Evolutionary conservation across 1,139 yeast species (phyloP).

Genomic region (Yamadazyma triangularis): DNA sequence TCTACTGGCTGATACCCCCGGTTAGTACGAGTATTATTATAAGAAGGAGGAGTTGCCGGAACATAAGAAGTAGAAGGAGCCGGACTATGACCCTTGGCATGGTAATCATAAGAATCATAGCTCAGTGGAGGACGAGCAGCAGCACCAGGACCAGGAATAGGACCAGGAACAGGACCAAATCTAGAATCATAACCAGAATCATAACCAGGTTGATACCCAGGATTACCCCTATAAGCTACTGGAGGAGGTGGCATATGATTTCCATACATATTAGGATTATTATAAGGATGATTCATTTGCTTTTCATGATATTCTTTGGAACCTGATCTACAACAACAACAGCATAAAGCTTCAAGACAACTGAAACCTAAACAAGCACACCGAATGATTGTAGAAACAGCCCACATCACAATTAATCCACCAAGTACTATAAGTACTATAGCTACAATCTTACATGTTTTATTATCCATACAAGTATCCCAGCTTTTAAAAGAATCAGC

Average conservation of each 20-base stretch:
- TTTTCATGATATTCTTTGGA: conserved; percentile 14
- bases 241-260: conserved; percentile 25
- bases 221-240: too few species aligned
- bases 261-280: conserved; percentile 38
- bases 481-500: conserved; percentile 60
- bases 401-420: conserved; percentile 39
- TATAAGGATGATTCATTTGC: conserved; percentile 18
- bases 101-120: too few species aligned
- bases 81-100: too few species aligned
- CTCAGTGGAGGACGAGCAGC: too few species aligned
- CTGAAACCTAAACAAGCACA: conserved; percentile 43
- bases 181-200: too few species aligned
- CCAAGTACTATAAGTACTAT: conserved; percentile 71
- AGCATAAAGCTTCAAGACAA: conserved; percentile 43
- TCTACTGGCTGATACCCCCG: too few species aligned
- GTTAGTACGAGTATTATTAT: too few species aligned
- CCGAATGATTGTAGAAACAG: conserved; percentile 36
- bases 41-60: too few species aligned
- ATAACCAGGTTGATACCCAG: conserved; percentile 9
- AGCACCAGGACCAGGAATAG: too few species aligned
- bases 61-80: too few species aligned
- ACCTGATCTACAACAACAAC: conserved; percentile 40
- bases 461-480: conserved; percentile 80
- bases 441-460: conserved; percentile 69
- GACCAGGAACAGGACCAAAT: conserved; percentile 2